Conservation (phyloP, 805 yeast species). For the Jamesozyma piceae region DNA sequence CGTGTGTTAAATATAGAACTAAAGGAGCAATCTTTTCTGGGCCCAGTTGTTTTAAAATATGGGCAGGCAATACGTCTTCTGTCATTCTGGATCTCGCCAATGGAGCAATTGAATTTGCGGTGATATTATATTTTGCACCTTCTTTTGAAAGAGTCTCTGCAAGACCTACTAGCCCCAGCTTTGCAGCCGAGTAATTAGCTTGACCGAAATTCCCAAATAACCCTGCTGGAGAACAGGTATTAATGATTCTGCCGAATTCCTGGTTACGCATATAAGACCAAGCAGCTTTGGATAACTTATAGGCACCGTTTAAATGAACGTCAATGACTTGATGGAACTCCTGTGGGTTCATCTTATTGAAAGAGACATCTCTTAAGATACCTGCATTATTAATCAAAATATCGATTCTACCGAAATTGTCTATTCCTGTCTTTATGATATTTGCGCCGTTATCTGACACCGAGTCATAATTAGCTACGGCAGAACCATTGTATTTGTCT, state of each 20-base stretch:
- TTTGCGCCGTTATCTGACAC: slow-evolving; percentile 71
- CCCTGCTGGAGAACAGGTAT: slow-evolving; percentile 97
- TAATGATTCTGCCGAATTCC: slow-evolving; percentile 77
- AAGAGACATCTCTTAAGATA: slow-evolving; percentile 76
- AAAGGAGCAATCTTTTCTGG: slow-evolving; percentile 92
- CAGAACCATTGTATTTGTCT: slow-evolving; percentile 59
- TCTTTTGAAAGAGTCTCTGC: slow-evolving; percentile 94
- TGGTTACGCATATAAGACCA: slow-evolving; percentile 87
- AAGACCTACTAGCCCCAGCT: slow-evolving; percentile 80
- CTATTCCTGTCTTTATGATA: slow-evolving; percentile 77
- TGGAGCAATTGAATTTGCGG: slow-evolving; percentile 84
- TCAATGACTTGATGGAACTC: slow-evolving; percentile 73
- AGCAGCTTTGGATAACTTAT: slow-evolving; percentile 74
- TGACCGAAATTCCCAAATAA: slow-evolving; percentile 95
- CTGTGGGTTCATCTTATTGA: slow-evolving; percentile 74
- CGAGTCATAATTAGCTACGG: slow-evolving; percentile 91
- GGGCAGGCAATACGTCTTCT: slow-evolving; percentile 78
- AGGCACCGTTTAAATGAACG: slow-evolving; percentile 88
- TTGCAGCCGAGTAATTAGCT: slow-evolving; percentile 90
- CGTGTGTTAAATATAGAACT: slow-evolving; percentile 72
- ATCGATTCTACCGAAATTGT: slow-evolving; percentile 82
- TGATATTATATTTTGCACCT: slow-evolving; percentile 76
- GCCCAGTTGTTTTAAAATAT: slow-evolving; percentile 64
- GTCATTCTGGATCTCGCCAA: slow-evolving; percentile 96
- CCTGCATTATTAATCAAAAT: slow-evolving; percentile 91